Percentiles rank a stretch among this genome's conserved stretches.
phyloP scores from a whole-genome alignment of 805 yeast species.

The Wickerhamiella galacta region DNA sequence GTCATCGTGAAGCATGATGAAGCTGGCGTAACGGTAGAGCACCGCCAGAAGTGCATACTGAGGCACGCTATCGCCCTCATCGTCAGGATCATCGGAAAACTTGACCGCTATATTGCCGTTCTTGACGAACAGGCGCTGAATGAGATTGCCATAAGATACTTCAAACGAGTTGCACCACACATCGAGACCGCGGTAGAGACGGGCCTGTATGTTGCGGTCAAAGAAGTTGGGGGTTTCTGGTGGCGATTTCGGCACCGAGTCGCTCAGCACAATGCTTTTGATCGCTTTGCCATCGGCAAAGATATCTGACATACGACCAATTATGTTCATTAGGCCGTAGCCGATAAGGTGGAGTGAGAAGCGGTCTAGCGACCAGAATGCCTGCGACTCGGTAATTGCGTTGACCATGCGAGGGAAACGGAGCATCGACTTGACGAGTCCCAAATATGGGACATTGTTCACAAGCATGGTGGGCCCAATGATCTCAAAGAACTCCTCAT shows the following conservation, averaged over 20 bases:
- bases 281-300: constrained; percentile 10
- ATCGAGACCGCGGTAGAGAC: constrained; percentile 19
- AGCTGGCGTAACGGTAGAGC: constrained; percentile 18
- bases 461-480: constrained; percentile 14
- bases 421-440: constrained; percentile 18
- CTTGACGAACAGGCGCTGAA: constrained; percentile 13
- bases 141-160: constrained; percentile 15
- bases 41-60: constrained; percentile 16
- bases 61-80: constrained; percentile 10
- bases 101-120: constrained; percentile 12
- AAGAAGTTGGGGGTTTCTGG: constrained; percentile 9
- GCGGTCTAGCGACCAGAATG: constrained; percentile 7
- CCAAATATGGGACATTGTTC: constrained; percentile 17
- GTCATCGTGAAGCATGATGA: constrained; percentile 19
- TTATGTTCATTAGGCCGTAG: constrained; percentile 18
- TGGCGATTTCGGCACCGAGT: constrained; percentile 3
- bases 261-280: constrained; percentile 10
- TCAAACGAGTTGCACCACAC: constrained; percentile 19
- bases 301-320: constrained; percentile 12
- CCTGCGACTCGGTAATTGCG: background rate
- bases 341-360: constrained; percentile 14
- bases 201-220: constrained; percentile 16
- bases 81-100: constrained; percentile 7
- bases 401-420: constrained; percentile 17
- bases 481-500: constrained; percentile 16